phyloP scores from a whole-genome alignment of 768 basidiomycete species.

The Suillus ampliporus region DNA sequence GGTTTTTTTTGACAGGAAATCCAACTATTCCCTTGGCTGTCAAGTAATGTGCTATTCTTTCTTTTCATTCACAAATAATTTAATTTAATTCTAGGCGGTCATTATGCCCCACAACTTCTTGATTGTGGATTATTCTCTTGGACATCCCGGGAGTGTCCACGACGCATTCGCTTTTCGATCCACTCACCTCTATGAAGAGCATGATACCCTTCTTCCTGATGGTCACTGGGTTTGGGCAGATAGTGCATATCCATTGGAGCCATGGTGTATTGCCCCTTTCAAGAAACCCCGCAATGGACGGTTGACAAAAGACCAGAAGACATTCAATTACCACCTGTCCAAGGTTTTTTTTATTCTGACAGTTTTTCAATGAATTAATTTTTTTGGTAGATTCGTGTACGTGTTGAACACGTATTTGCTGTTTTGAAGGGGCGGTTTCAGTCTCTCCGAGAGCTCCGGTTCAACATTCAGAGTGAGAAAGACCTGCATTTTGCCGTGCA shows the following conservation, averaged over 20 bases:
- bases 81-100: constrained; percentile 19
- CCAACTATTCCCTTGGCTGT: constrained; percentile 20
- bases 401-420: too few relatives aligned
- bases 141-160: constrained; percentile 14
- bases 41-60: constrained; percentile 16
- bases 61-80: constrained; percentile 25
- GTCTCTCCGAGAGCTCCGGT: too few relatives aligned
- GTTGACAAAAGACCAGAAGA: too few relatives aligned
- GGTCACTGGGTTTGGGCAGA: constrained; percentile 21
- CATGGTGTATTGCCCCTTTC: constrained; percentile 14
- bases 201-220: neutral
- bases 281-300: too few relatives aligned
- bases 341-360: too few relatives aligned
- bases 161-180: constrained; percentile 12
- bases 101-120: constrained; percentile 16
- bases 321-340: too few relatives aligned
- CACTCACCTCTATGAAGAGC: neutral
- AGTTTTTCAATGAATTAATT: too few relatives aligned
- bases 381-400: too few relatives aligned
- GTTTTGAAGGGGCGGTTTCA: too few relatives aligned
- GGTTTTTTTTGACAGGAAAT: constrained; percentile 20
- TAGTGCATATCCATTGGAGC: constrained; percentile 17
- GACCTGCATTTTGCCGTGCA: too few relatives aligned
- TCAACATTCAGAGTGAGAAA: too few relatives aligned
- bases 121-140: constrained; percentile 14